Base-by-base conservation (phyloP, 768 basidiomycete species). In the Rhodotorula kratochvilovae region DNA sequence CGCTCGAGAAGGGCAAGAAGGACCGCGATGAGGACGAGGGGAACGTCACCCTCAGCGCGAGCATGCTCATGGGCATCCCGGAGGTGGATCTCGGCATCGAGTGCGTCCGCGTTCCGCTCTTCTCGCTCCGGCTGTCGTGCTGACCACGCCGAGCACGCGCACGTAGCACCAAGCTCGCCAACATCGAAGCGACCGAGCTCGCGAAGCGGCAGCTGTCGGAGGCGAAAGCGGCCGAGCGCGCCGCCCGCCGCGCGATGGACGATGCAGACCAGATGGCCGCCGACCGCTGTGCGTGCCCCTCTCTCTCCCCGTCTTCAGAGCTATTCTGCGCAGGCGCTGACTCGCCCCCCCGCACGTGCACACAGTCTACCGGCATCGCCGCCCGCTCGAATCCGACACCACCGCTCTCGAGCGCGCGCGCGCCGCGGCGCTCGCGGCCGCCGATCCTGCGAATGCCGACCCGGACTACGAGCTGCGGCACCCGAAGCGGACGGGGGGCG, bases 11-110 rank as follows among this genome's bases (percentile, higher is more conserved):
- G 66, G 53, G 51, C 31, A 63, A 51, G 35, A 61, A 53, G 36
- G 66, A 60, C 5, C 64, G 63, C 67, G 82, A 83, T 70, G 79
- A 81, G 23, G 91, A 96, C 70, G 94, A 94, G 71, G 96, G 95
- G 15, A 96, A 86, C 78, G 92, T 97, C 35, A 91, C 92, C 21
- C 92, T 91, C 73, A 92, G 90, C 76, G 78, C 95, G 80, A 87
- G 91, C 7, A 99, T 98, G 96, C 84, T 99, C 65, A 97, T 94
- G 25, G 92, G 91, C 46, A 98, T 99, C 76, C 96, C 95, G 0
- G 96, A 98, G 79, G 92, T 98, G 16, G 95, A 99, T 80, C 84
- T 99, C 8, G 96, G 96, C 66, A 96, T 98, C 89, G 93, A 99
- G 94, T 97, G 76, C 76, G 91, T 87, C 21, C 16, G 2, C 48